These are phyloP conservation scores for Eleusine coracana DNA, from an alignment of 176 grass and related monocot genomes.

Conservation along the genomic window DNA sequence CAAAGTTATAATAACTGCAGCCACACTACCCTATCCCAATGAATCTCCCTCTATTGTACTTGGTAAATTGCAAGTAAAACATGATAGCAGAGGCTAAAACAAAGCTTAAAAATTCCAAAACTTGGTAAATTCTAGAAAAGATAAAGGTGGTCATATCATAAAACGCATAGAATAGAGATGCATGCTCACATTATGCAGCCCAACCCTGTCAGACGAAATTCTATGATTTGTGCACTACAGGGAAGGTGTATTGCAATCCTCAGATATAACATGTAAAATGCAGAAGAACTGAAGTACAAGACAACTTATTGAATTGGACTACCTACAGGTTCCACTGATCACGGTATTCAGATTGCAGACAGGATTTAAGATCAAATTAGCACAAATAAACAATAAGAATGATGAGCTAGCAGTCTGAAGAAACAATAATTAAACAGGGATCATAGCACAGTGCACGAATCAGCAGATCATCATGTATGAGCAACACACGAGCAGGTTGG, in stretches of 20 bases:
- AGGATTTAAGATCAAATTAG: not conserved
- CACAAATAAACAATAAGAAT: not conserved
- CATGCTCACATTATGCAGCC: not conserved
- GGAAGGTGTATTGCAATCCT: no score
- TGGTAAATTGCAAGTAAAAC: not conserved
- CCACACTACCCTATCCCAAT: not conserved
- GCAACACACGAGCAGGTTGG: not conserved
- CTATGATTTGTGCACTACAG: not conserved
- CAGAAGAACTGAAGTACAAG: no score
- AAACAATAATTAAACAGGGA: not conserved
- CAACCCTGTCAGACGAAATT: not conserved
- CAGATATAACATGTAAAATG: no score
- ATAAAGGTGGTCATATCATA: not conserved
- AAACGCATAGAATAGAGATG: constrained; percentile 3
- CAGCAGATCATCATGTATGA: not conserved
- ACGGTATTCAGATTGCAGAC: not conserved
- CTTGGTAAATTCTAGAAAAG: not conserved
- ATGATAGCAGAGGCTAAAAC: not conserved
- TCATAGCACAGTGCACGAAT: not conserved
- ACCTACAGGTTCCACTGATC: no score
- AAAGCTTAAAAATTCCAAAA: not conserved
- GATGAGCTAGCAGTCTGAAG: not conserved
- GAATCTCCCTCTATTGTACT: not conserved
- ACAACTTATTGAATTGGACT: no score
- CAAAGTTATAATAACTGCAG: constrained; percentile 11